These are phyloP conservation scores for Hibiscus trionum DNA, from an alignment of 345 rosid species.

Conservation along the genomic window DNA sequence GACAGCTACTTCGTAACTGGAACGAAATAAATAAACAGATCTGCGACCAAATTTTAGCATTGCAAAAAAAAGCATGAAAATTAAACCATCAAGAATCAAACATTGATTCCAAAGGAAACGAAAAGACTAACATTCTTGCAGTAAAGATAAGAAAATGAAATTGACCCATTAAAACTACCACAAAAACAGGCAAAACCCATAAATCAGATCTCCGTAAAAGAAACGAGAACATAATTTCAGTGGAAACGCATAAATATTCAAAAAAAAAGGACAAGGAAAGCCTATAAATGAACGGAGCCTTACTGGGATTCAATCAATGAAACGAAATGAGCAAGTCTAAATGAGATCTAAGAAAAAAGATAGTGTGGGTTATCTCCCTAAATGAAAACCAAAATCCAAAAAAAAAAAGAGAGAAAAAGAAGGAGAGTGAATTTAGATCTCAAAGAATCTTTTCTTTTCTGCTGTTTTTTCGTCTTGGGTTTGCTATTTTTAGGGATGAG, in stretches of 20 bases:
- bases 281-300: background rate
- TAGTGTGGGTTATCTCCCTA: background rate
- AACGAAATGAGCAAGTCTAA: background rate
- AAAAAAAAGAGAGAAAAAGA: background rate
- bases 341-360: conserved; percentile 1
- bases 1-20: conserved; percentile 1
- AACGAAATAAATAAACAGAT: conserved; percentile 3
- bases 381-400: background rate
- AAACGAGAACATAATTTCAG: background rate
- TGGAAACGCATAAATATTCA: background rate
- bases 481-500: background rate
- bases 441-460: background rate
- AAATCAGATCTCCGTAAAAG: background rate
- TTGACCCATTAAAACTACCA: background rate
- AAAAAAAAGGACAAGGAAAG: background rate
- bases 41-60: background rate
- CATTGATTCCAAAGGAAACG: background rate
- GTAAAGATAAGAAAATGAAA: background rate
- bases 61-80: background rate
- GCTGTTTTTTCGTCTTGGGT: background rate
- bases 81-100: conserved; percentile 3
- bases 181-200: background rate
- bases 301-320: background rate
- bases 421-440: background rate
- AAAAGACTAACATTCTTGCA: background rate